Evolutionary conservation across 257 asterid species (phyloP).

Genomic region (Plantago elongata): DNA sequence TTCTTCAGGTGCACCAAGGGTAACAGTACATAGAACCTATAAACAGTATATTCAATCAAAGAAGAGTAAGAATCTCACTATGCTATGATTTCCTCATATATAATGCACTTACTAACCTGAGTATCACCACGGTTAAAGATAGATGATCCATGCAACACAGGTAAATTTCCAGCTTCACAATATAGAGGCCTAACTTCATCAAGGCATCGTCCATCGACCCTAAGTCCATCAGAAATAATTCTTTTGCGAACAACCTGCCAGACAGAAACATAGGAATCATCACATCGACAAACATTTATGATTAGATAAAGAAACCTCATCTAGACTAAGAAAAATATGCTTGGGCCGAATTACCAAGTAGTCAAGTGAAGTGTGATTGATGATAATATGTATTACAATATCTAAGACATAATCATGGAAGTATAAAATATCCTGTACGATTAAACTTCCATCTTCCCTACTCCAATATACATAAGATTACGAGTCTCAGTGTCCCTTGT

Average conservation of each 20-base stretch:
- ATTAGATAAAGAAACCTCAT: slow-evolving; percentile 14
- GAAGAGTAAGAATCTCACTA: slow-evolving; percentile 12
- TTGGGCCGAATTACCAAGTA: slow-evolving; percentile 5
- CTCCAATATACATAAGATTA: slow-evolving; percentile 1
- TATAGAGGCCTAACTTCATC: slow-evolving; percentile 88
- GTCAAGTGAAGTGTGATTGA: neutral
- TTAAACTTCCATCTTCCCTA: neutral
- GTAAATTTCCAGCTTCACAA: slow-evolving; percentile 89
- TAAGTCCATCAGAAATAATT: slow-evolving; percentile 71
- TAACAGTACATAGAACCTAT: slow-evolving; percentile 93
- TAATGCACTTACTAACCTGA: slow-evolving; percentile 48
- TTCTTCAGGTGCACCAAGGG: slow-evolving; percentile 97
- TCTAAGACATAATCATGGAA: too few species aligned
- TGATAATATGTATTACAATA: too few species aligned
- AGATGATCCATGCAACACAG: slow-evolving; percentile 81
- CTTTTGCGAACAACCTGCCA: slow-evolving; percentile 82
- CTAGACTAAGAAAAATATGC: neutral
- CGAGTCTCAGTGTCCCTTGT: slow-evolving; percentile 10
- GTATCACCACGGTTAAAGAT: slow-evolving; percentile 92
- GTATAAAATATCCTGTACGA: neutral
- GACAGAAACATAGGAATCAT: slow-evolving; percentile 27
- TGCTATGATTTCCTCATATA: slow-evolving; percentile 13
- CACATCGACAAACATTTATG: slow-evolving; percentile 13
- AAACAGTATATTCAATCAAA: slow-evolving; percentile 25
- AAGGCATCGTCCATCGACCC: slow-evolving; percentile 91